Conservation (phyloP, 1,284 basidiomycete genomes). For the Amylostereum areolatum region DNA sequence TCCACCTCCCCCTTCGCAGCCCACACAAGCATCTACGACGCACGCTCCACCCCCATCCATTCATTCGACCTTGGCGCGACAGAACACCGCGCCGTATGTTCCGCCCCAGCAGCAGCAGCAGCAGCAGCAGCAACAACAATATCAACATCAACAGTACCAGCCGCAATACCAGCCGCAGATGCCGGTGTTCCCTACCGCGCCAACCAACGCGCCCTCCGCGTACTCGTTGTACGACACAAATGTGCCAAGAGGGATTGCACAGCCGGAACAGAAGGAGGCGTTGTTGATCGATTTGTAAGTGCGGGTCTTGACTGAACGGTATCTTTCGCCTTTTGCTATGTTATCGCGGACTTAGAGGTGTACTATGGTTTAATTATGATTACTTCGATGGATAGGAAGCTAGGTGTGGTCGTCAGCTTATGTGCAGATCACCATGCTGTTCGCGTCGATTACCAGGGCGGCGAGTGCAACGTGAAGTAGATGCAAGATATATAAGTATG, state of each 20-base stretch:
- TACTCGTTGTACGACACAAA: conserved; percentile 44
- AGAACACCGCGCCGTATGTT: too few relatives aligned
- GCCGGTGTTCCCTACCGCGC: conserved; percentile 67
- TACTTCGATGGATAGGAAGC: too few relatives aligned
- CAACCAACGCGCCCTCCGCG: conserved; percentile 54
- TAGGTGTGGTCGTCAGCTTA: too few relatives aligned
- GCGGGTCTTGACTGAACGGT: not conserved
- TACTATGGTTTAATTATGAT: too few relatives aligned
- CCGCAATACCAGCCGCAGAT: conserved; percentile 31
- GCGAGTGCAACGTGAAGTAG: too few relatives aligned
- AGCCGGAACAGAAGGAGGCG: conserved; percentile 75
- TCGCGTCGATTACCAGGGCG: too few relatives aligned
- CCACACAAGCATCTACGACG: conserved; percentile 11
- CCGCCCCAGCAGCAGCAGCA: too few relatives aligned
- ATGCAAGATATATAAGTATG: too few relatives aligned
- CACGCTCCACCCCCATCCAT: conserved; percentile 19
- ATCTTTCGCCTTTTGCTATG: not conserved
- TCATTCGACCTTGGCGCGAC: too few relatives aligned
- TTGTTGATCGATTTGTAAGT: conserved; percentile 70
- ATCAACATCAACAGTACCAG: conserved; percentile 22
- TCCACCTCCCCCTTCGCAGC: conserved; percentile 9
- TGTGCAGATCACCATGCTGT: too few relatives aligned
- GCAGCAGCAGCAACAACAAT: too few relatives aligned
- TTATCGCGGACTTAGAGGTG: too few relatives aligned
- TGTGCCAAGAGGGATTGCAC: conserved; percentile 42